A percentile compares a stretch with the other conserved stretches of the same genome.
Conservation (phyloP, 305 asterid species). For the Solanum hybrid region DNA sequence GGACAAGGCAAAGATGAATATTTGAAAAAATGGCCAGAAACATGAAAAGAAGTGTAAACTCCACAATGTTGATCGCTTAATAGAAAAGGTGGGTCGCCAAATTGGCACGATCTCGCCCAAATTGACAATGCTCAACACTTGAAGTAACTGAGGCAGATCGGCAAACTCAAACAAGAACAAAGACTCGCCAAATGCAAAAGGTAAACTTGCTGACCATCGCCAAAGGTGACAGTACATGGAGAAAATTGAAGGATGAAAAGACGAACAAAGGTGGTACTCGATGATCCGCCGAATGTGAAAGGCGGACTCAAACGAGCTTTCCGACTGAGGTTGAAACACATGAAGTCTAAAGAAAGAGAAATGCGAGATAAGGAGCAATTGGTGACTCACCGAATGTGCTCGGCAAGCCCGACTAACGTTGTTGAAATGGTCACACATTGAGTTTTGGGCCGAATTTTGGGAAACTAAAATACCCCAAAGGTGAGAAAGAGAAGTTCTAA, state of each 20-base stretch:
- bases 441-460: neutral
- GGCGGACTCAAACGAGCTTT: neutral
- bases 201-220: neutral
- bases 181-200: neutral
- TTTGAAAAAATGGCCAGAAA: too few relatives aligned
- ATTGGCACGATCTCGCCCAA: neutral
- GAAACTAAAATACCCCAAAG: neutral
- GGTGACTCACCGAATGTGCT: neutral
- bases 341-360: neutral
- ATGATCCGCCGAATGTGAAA: neutral
- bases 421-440: neutral
- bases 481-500: neutral
- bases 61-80: neutral
- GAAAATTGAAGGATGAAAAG: neutral
- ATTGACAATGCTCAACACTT: neutral
- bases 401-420: neutral
- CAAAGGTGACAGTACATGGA: neutral
- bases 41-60: too few relatives aligned
- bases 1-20: too few relatives aligned
- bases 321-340: neutral
- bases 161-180: neutral
- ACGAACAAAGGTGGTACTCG: neutral
- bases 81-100: neutral
- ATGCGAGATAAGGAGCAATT: neutral
- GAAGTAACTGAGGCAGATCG: neutral